These are phyloP conservation scores for Prunus campanulata DNA, from an alignment of 306 rosid genomes.

Conservation along the genomic window DNA sequence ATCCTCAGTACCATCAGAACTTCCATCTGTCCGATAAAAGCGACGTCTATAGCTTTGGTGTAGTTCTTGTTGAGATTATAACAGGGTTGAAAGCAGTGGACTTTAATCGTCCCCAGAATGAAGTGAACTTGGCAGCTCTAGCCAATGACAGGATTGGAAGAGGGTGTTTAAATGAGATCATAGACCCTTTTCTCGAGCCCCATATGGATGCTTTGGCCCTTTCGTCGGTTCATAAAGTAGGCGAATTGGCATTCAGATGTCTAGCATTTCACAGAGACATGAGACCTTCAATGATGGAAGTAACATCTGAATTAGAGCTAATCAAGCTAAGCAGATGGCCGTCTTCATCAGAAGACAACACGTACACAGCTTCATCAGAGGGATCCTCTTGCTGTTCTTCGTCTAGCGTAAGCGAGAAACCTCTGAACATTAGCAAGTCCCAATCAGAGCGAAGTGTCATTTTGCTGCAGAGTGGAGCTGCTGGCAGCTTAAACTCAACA, in stretches of 20 bases:
- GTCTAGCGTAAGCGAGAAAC: slow-evolving; percentile 53
- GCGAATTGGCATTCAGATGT: slow-evolving; percentile 88
- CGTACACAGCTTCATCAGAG: slow-evolving; percentile 39
- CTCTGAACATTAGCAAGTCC: slow-evolving; percentile 32
- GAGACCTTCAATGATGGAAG: slow-evolving; percentile 94
- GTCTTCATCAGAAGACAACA: slow-evolving; percentile 38
- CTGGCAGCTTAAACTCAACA: slow-evolving; percentile 21
- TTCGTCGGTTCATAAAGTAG: slow-evolving; percentile 60
- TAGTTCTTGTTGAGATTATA: slow-evolving; percentile 83
- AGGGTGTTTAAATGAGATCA: slow-evolving; percentile 62
- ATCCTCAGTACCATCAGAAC: slow-evolving; percentile 93
- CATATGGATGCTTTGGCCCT: slow-evolving; percentile 44
- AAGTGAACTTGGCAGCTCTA: slow-evolving; percentile 73
- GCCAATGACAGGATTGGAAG: slow-evolving; percentile 64
- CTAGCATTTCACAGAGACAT: slow-evolving; percentile 84
- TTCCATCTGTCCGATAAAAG: slow-evolving; percentile 93
- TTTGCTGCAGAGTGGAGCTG: slow-evolving; percentile 20
- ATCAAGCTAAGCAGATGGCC: slow-evolving; percentile 44
- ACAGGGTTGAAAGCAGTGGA: slow-evolving; percentile 82
- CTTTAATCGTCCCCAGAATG: slow-evolving; percentile 68
- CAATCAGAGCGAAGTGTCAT: slow-evolving; percentile 27
- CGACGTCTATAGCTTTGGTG: slow-evolving; percentile 92
- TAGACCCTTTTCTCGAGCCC: slow-evolving; percentile 57
- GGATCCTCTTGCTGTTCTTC: slow-evolving; percentile 44
- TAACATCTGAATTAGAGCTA: slow-evolving; percentile 70